Evolutionary conservation across 306 rosid species (phyloP).

Genomic region (Fragaria nilgerrensis): DNA sequence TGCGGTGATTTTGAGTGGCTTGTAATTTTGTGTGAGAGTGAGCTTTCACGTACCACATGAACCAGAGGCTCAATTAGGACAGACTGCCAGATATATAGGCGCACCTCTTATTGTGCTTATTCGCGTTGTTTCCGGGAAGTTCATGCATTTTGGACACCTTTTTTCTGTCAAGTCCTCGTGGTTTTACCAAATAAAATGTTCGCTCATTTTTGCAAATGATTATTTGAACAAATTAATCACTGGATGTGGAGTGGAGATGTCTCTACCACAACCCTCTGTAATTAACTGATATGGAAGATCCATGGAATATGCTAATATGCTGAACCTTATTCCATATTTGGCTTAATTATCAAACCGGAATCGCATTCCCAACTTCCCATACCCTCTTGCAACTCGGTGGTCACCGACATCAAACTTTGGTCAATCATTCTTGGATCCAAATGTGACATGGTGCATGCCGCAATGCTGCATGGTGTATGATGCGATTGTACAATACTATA

Average conservation of each 20-base stretch:
- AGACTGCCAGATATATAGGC: not conserved
- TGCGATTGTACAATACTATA: too few species aligned
- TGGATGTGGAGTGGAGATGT: not conserved
- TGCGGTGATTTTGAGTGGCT: not conserved
- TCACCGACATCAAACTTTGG: not conserved
- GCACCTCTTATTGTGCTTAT: not conserved
- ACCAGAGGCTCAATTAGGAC: not conserved
- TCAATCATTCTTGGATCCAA: not conserved
- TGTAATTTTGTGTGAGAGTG: not conserved
- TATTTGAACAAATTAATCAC: too few species aligned
- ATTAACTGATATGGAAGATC: not conserved
- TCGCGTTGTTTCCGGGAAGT: not conserved
- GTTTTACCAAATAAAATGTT: not conserved
- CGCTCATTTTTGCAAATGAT: not conserved
- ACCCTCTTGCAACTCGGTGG: not conserved
- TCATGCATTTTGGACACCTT: not conserved
- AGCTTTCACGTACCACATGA: slow-evolving; percentile 27
- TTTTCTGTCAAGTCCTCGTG: not conserved
- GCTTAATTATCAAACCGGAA: not conserved
- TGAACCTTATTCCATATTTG: not conserved
- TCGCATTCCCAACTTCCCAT: not conserved
- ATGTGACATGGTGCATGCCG: not conserved
- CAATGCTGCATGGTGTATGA: too few species aligned
- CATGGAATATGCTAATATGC: slow-evolving; percentile 25
- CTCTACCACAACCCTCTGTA: not conserved